phyloP scores from a whole-genome alignment of 768 basidiomycete genomes.

The Infundibulicybe gibba region DNA sequence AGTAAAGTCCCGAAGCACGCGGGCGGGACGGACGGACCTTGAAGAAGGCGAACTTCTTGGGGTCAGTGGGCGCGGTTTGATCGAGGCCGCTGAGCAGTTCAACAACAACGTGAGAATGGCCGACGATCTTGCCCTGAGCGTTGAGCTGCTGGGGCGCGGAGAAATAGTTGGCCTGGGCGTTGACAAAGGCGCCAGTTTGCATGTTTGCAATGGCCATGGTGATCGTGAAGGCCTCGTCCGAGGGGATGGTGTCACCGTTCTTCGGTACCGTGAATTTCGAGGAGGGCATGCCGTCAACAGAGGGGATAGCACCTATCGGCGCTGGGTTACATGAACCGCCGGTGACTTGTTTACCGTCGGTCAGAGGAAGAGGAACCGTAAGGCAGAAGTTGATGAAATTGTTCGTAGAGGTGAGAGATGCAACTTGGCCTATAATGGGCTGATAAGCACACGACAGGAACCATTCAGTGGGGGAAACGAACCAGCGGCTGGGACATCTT shows the following conservation, averaged over 20 bases:
- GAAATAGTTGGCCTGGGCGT: slow-evolving; percentile 43
- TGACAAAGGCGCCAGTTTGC: slow-evolving; percentile 46
- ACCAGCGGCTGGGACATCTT: slow-evolving; percentile 34
- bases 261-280: slow-evolving; percentile 38
- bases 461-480: slow-evolving; percentile 6
- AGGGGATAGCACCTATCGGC: slow-evolving; percentile 49
- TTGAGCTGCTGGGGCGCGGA: slow-evolving; percentile 51
- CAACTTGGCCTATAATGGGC: slow-evolving; percentile 35
- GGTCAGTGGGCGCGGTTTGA: slow-evolving; percentile 40
- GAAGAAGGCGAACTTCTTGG: slow-evolving; percentile 52
- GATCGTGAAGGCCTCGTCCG: slow-evolving; percentile 44
- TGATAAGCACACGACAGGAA: slow-evolving; percentile 12
- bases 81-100: slow-evolving; percentile 37
- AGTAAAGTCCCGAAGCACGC: not conserved
- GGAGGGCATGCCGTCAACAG: slow-evolving; percentile 38
- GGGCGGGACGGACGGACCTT: slow-evolving; percentile 16
- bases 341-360: slow-evolving; percentile 46
- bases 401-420: slow-evolving; percentile 49
- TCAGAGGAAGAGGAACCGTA: slow-evolving; percentile 38
- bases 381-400: slow-evolving; percentile 58
- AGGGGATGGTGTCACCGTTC: slow-evolving; percentile 36
- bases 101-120: slow-evolving; percentile 53
- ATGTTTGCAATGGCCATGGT: slow-evolving; percentile 35
- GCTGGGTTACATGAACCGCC: slow-evolving; percentile 54
- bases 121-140: slow-evolving; percentile 39